Conservation (phyloP, 768 basidiomycete species). For the Suillus luteus region DNA sequence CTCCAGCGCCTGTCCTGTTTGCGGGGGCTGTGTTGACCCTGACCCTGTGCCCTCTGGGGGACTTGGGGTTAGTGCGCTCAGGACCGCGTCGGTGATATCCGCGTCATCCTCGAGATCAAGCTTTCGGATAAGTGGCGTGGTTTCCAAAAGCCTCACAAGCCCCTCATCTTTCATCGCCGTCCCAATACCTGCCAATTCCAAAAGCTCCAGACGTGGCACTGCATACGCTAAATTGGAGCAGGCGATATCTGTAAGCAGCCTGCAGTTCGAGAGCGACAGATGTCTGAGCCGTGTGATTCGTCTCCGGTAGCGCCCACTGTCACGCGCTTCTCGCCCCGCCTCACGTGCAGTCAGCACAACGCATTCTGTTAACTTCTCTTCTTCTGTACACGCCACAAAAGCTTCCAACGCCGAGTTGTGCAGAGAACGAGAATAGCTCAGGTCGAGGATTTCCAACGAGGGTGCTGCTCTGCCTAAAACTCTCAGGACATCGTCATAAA, state of each 20-base stretch:
- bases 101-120: constrained; percentile 87
- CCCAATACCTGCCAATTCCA: constrained; percentile 82
- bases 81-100: constrained; percentile 71
- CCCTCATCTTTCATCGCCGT: constrained; percentile 69
- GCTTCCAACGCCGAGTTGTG: constrained; percentile 78
- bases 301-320: constrained; percentile 50
- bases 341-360: constrained; percentile 61
- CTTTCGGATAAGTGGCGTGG: constrained; percentile 68
- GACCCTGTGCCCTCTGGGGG: constrained; percentile 16
- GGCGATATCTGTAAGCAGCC: constrained; percentile 70
- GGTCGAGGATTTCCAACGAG: constrained; percentile 74
- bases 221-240: constrained; percentile 72
- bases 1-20: constrained; percentile 70
- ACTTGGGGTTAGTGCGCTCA: constrained; percentile 62
- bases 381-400: constrained; percentile 57
- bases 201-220: constrained; percentile 69
- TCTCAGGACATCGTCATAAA: constrained; percentile 63
- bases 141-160: constrained; percentile 67
- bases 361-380: constrained; percentile 36
- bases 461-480: constrained; percentile 69
- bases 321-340: constrained; percentile 60
- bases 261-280: constrained; percentile 70
- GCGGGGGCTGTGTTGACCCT: constrained; percentile 28
- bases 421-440: constrained; percentile 70
- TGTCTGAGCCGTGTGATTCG: constrained; percentile 73